These are phyloP conservation scores for Aquilaria sinensis DNA, from an alignment of 345 rosid species.

Conservation along the genomic window DNA sequence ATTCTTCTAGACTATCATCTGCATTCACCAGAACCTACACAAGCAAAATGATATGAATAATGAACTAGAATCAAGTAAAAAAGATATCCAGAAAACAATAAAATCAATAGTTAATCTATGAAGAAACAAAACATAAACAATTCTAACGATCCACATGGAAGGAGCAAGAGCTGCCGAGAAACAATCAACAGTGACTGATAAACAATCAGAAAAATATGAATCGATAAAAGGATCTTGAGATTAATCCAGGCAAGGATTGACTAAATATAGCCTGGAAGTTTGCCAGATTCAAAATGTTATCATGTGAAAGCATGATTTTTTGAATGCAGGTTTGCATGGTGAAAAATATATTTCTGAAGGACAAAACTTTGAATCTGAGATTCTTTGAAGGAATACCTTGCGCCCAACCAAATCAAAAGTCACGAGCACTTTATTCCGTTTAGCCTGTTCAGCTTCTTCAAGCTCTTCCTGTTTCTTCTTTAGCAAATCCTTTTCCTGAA, in stretches of 20 bases:
- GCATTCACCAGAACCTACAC: conserved; percentile 69
- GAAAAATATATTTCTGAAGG: background rate
- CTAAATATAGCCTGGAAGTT: too few relatives aligned
- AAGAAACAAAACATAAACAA: background rate
- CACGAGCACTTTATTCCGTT: conserved; percentile 72
- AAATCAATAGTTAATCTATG: background rate
- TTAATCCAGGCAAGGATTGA: too few relatives aligned
- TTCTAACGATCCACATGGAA: background rate
- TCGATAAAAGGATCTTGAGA: too few relatives aligned
- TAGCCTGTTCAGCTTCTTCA: conserved; percentile 69
- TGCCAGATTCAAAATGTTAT: background rate
- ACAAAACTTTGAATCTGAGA: background rate
- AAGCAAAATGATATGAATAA: background rate
- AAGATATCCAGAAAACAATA: background rate
- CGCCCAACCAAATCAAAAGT: conserved; percentile 94
- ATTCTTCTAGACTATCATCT: conserved; percentile 66
- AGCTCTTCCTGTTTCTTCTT: conserved; percentile 74
- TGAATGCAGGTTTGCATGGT: background rate
- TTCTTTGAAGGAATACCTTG: conserved; percentile 43
- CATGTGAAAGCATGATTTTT: background rate
- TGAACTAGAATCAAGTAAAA: background rate
- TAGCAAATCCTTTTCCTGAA: conserved; percentile 82
- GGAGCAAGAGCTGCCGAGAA: background rate
- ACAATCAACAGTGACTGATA: background rate
- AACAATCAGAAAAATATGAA: too few relatives aligned